Evolutionary conservation across 768 basidiomycete species (phyloP), one percentile per base, ranked within the genome.

Genomic region (Harrya chromipes): DNA sequence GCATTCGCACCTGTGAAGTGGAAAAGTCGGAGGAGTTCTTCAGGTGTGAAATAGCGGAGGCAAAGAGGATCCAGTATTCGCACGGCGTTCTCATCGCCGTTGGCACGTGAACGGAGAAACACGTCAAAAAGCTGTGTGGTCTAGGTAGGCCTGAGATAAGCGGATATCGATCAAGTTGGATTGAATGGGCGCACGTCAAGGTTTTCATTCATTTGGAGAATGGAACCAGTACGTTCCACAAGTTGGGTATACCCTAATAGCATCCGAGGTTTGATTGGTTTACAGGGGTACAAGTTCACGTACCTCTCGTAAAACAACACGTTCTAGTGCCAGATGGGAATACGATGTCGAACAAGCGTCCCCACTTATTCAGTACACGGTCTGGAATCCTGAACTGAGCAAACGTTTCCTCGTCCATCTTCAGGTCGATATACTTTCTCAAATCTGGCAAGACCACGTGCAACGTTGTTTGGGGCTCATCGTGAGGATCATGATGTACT

Each of bases 291-390:
- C 4, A 31, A 19, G 14, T 7, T 13, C 1, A 11, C 40, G 11
- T 55, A 87, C 88, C 87, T 69, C 89, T 71, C 16, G 89, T 91
- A 62, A 92, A 91, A 64, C 90, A 92, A 56, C 90, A 91, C 1
- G 81, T 82, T 39, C 85, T 72, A 33, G 63, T 66, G 24, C 79
- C 70, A 10, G 80, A 82, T 0, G 87, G 85, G 10, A 77, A 62
- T 11, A 89, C 85, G 40, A 92, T 89, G 55, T 91, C 90, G 58
- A 91, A 91, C 21, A 90, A 67, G 23, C 83, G 74, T 4, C 87
- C 88, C 85, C 89, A 90, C 68, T 84, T 89, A 55, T 65, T 57
- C 4, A 92, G 67, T 17, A 87, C 74, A 46, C 77, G 81, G 45
- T 84, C 80, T 3, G 85, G 78, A 11, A 91, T 72, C 19, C 58